phyloP scores from a whole-genome alignment of 2,329 filamentous ascomycete species.

The Ceratocystis ficicola region DNA sequence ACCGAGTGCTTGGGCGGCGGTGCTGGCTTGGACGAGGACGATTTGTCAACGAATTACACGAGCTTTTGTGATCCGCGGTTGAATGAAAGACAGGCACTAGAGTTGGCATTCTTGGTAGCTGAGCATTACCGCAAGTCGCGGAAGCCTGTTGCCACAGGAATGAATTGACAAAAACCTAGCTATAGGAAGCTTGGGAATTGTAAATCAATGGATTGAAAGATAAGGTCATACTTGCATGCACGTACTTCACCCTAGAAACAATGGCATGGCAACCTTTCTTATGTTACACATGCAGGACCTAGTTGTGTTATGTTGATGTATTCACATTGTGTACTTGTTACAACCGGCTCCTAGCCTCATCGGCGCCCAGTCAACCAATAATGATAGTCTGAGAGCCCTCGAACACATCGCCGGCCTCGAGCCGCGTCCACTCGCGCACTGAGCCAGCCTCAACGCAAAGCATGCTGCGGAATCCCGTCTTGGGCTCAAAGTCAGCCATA shows the following conservation, averaged over 20 bases:
- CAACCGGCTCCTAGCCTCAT: background rate
- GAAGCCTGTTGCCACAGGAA: conserved; percentile 9
- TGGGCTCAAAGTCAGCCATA: conserved; percentile 79
- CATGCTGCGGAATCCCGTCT: conserved; percentile 86
- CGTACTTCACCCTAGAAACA: background rate
- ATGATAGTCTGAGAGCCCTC: conserved; percentile 48
- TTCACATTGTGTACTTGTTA: conserved; percentile 1
- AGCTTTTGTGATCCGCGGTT: conserved; percentile 90
- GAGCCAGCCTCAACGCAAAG: conserved; percentile 85
- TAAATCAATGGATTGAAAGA: too few relatives aligned
- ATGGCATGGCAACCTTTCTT: background rate
- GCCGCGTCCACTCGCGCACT: conserved; percentile 67
- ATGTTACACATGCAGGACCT: background rate
- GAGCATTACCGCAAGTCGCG: conserved; percentile 51
- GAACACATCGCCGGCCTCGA: conserved; percentile 65
- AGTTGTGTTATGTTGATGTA: conserved; percentile 4
- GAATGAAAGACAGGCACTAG: conserved; percentile 95
- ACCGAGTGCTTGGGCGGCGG: conserved; percentile 92
- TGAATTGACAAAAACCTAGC: background rate
- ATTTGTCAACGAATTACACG: conserved; percentile 81
- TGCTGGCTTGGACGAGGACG: conserved; percentile 74
- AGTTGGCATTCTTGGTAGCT: conserved; percentile 86
- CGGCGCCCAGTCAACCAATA: conserved; percentile 18
- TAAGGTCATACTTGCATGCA: background rate
- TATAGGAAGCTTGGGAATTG: background rate